Evolutionary conservation across 192 early-diverging fungal genomes (phyloP), one percentile per base, ranked within the genome.

Genomic region (Funneliformis mosseae): DNA sequence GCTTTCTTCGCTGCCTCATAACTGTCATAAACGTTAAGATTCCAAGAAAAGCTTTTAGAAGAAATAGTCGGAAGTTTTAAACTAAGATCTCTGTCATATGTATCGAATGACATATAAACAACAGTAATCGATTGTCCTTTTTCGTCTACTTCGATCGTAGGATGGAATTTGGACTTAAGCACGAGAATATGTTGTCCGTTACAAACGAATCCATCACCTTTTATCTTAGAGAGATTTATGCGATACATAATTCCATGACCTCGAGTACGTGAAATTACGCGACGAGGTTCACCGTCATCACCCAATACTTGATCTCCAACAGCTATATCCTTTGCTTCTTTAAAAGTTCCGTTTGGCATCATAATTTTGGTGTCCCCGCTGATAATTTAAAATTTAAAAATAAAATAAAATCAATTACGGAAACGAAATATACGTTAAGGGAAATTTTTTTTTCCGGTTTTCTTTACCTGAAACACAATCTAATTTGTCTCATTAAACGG

Each of bases 401-500:
- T 0, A 33, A 33, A 0, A 33, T 2, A 2, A 33, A 33, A 33
- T 33, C 33, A 33, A 33, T 33, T 33, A 33, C 3, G 33, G 3
- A 33, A 33, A 33, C 33, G 33, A 33, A 33, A 33, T 33, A 33
- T 3, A 33, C 0, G 3, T 2, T 2, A 33, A 33, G 33, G 33
- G 3, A 33, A 33, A 33, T 33, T 33, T 33, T 33, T 33, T 33
- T 33, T 33, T 33, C 3, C 33, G 33, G 3, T 33, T 33, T 33
- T 33, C 33, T 2, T 33, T 33, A 33, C 33, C 33, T 33, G 3
- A 33, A 33, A 33, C 95, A 93, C 62, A 83, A 71, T 74, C 97
- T 94, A 79, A 99, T 96, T 84, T 99, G 98, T 78, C 96, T 80
- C 97, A 99, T 98, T 59, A 99, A 84, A 50, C 93, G 89, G 86